Conservation (phyloP, 2,329 filamentous ascomycete species). For the Pyrenophora teres region DNA sequence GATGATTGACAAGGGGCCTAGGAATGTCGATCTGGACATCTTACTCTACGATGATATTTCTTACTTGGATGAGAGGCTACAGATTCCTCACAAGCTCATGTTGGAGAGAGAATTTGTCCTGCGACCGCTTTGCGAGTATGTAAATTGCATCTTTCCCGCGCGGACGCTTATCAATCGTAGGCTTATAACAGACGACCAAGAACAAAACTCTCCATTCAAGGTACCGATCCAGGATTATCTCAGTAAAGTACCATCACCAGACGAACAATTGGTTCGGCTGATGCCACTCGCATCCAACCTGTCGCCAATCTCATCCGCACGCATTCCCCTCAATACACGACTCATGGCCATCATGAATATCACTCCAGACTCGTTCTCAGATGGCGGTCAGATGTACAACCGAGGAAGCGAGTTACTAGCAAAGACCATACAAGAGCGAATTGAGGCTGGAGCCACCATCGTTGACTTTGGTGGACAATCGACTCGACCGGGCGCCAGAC, state of each 20-base stretch:
- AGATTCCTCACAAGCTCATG: slow-evolving; percentile 82
- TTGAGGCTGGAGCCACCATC: slow-evolving; percentile 75
- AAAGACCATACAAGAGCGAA: slow-evolving; percentile 64
- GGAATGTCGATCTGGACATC: slow-evolving; percentile 94
- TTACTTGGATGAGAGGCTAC: slow-evolving; percentile 73
- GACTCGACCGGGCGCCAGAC: slow-evolving; percentile 74
- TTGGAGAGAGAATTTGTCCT: slow-evolving; percentile 92
- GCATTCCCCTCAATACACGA: slow-evolving; percentile 59
- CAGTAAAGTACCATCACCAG: slow-evolving; percentile 41
- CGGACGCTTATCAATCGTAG: slow-evolving; percentile 22
- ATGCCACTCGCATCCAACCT: slow-evolving; percentile 45
- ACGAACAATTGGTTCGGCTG: slow-evolving; percentile 46
- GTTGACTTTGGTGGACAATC: slow-evolving; percentile 95
- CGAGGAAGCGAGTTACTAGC: slow-evolving; percentile 57
- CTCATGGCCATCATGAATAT: slow-evolving; percentile 95
- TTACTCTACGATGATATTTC: slow-evolving; percentile 74
- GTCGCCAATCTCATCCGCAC: slow-evolving; percentile 33
- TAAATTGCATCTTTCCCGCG: not conserved
- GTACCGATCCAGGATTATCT: slow-evolving; percentile 38
- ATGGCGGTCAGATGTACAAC: slow-evolving; percentile 67
- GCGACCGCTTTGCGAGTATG: slow-evolving; percentile 78
- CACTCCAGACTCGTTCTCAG: slow-evolving; percentile 96
- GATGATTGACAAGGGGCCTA: slow-evolving; percentile 86
- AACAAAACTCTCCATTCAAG: slow-evolving; percentile 53
- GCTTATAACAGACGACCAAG: slow-evolving; percentile 31